Base-by-base conservation (phyloP, 257 asterid species). In the Lycium barbarum region DNA sequence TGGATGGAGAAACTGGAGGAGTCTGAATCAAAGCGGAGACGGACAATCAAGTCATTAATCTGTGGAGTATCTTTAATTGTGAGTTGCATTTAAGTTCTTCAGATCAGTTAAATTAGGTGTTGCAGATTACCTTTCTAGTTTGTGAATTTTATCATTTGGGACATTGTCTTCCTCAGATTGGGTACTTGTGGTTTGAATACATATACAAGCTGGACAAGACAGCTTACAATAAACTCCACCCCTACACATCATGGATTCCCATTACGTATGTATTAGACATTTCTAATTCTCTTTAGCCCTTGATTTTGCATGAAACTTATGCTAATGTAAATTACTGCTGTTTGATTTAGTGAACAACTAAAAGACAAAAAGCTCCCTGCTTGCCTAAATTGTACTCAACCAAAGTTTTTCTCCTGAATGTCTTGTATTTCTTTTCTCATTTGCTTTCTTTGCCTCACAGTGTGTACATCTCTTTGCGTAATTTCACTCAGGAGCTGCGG, bases 161-260 rank as follows among this genome's bases (percentile, higher is more conserved):
- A 18, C 38, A 70, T 78, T 83, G 13, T 78, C 11, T 47, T 76
- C 83, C 80, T 47, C 87, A 88, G 92, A 86, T 85, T 13, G 92
- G 92, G 20, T 93, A 91, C 82, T 89, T 93, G 86, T 96, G 98
- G 99, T 96, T 85, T 55, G 98, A 93, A 91, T 93, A 84, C 86
- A 90, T 96, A 67, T 96, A 95, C 96, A 96, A 92, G 93, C 94
- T 96, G 92, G 99, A 95, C 91, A 96, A 93, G 88, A 87, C 90
- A 84, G 80, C 93, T 72, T 96, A 96, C 90, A 96, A 93, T 93
- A 96, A 94, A 92, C 94, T 92, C 83, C 99, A 96, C 84, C 98
- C 99, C 1, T 96, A 96, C 93, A 96, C 99, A 14, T 96, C 99
- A 82, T 96, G 99, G 99, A 95, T 96, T 84, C 99, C 99, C 70